Evolutionary conservation across 129 eudicot genomes (phyloP), one percentile per base, ranked within the genome.

Genomic region (Lonicera japonica): DNA sequence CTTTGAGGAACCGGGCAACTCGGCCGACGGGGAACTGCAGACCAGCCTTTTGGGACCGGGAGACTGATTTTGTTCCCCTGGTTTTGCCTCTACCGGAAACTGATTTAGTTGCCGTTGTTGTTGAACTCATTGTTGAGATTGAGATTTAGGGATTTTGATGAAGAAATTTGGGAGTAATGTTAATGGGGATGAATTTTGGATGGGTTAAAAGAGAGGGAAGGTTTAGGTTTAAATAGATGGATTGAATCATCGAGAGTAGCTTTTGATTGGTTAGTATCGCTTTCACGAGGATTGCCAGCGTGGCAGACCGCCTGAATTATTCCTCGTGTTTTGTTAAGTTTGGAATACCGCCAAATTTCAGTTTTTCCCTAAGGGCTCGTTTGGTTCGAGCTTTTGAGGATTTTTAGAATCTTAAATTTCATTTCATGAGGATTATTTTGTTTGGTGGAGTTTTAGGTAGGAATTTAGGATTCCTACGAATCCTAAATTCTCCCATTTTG

Each of bases 11-110:
- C 16, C 88, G 80, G 0, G 94, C 80, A 19, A 86, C 39, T 4
- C 94, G 64, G 3, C 94, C 86, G 3, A 86, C 94, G 17, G 88
- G 94, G 38, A 86, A 86, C 54, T 79, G 88, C 29, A 86, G 79
- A 15, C 95, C 89, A 2, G 84, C 95, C 39, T 86, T 86, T 0
- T 67, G 54, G 0, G 95, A 86, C 54, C 95, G 55, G 21, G 89
- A 70, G 3, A 77, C 81, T 0, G 89, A 58, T 46, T 86, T 86
- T 0, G 86, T 25, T 5, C 81, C 48, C 34, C 71, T 86, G 0
- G 75, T 10, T 53, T 74, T 82, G 60, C 89, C 89, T 43, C 95
- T 55, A 21, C 95, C 83, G 36, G 23, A 68, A 9, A 61, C 24
- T n/a, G 84, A 40, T 36, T 81, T 81, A 0, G 78, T 41, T 61